These are phyloP conservation scores for Podospora pseudocomata DNA, from an alignment of 495 filamentous ascomycete species.

Conservation along the genomic window DNA sequence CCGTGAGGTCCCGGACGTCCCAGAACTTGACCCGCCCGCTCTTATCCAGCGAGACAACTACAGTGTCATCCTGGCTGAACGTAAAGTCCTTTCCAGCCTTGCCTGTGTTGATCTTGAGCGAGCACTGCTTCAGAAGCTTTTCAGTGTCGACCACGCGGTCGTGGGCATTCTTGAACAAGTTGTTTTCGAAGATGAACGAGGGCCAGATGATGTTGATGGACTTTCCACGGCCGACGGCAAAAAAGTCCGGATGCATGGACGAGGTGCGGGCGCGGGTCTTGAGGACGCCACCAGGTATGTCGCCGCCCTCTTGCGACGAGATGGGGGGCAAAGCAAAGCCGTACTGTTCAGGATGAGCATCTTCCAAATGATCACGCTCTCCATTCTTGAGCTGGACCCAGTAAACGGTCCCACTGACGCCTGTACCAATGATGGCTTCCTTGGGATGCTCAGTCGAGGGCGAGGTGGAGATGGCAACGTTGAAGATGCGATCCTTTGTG, in stretches of 20 bases:
- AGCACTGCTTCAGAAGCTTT: constrained; percentile 78
- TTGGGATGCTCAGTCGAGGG: constrained; percentile 47
- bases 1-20: constrained; percentile 79
- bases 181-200: constrained; percentile 64
- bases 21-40: constrained; percentile 93
- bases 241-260: constrained; percentile 81
- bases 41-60: constrained; percentile 94
- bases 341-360: constrained; percentile 66
- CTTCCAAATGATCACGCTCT: constrained; percentile 68
- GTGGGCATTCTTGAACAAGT: constrained; percentile 66
- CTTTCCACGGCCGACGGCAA: constrained; percentile 93
- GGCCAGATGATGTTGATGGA: constrained; percentile 90
- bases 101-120: constrained; percentile 87
- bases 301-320: constrained; percentile 63
- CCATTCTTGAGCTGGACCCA: constrained; percentile 74
- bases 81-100: constrained; percentile 98
- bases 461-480: constrained; percentile 73
- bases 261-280: constrained; percentile 93
- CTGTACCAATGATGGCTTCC: constrained; percentile 85
- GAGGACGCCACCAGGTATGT: constrained; percentile 80
- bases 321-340: constrained; percentile 80
- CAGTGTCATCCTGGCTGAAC: constrained; percentile 92
- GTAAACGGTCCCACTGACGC: constrained; percentile 89
- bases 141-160: constrained; percentile 76
- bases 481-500: constrained; percentile 87